These are phyloP conservation scores for Penicillium pancosmium DNA, from an alignment of 495 filamentous ascomycete genomes.

Conservation along the genomic window DNA sequence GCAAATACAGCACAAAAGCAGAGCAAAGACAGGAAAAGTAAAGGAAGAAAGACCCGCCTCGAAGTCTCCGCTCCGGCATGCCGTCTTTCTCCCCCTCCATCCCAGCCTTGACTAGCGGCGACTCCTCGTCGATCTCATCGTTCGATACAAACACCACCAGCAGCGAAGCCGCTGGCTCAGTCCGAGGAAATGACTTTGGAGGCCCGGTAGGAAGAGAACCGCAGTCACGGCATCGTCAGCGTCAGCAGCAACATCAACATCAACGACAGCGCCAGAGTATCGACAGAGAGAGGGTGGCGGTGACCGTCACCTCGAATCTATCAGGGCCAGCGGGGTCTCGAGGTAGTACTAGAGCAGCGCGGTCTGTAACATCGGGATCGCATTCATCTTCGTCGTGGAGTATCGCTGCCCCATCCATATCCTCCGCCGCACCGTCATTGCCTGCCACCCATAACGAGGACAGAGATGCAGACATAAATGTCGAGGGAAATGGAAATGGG, in stretches of 20 bases:
- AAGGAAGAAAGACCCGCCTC: background rate
- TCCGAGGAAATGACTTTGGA: background rate
- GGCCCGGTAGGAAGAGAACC: background rate
- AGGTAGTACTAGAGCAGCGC: background rate
- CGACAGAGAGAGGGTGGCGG: background rate
- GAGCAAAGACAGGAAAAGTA: background rate
- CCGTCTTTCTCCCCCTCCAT: constrained; percentile 21
- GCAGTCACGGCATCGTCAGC: background rate
- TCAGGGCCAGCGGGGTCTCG: background rate
- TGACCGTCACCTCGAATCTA: background rate
- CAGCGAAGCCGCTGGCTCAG: background rate
- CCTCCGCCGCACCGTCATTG: background rate
- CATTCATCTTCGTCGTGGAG: constrained; percentile 29
- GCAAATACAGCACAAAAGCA: background rate
- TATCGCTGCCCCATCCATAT: constrained; percentile 16
- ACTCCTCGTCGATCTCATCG: constrained; percentile 25
- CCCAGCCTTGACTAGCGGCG: constrained; percentile 26
- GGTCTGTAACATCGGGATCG: constrained; percentile 9
- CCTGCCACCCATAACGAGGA: background rate
- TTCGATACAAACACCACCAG: constrained; percentile 23
- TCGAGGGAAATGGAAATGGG: background rate
- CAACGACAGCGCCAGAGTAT: background rate
- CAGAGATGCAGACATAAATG: background rate
- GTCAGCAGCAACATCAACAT: background rate
- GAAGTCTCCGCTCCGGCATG: constrained; percentile 10